phyloP scores from a whole-genome alignment of 176 grass and related monocot species.

The Tillandsia fasciculata region DNA sequence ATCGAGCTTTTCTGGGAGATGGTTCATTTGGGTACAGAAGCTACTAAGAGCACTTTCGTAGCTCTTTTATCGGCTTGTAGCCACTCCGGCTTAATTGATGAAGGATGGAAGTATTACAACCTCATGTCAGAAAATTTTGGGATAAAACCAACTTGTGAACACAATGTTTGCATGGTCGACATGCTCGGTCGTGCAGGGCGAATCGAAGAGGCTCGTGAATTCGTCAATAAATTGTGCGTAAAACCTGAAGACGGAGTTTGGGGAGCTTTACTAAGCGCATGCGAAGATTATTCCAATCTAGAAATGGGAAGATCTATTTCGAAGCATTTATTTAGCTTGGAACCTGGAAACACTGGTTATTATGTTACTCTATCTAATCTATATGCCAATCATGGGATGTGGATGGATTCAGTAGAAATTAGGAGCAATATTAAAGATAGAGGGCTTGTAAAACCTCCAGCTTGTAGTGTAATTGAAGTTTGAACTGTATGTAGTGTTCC shows the following conservation, averaged over 20 bases:
- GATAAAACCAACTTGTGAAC: slow-evolving; percentile 45
- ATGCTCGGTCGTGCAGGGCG: slow-evolving; percentile 61
- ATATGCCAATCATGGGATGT: slow-evolving; percentile 49
- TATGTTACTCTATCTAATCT: slow-evolving; percentile 82
- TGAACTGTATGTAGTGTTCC: neutral
- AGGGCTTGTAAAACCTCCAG: slow-evolving; percentile 45
- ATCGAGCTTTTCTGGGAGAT: slow-evolving; percentile 63
- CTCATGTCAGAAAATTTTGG: slow-evolving; percentile 61
- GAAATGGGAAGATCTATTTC: slow-evolving; percentile 43
- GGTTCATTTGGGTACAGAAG: slow-evolving; percentile 37
- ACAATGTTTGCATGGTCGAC: slow-evolving; percentile 66
- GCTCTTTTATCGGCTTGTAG: slow-evolving; percentile 74
- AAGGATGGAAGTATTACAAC: slow-evolving; percentile 62
- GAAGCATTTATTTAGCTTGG: slow-evolving; percentile 41
- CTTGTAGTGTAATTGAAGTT: slow-evolving; percentile 37
- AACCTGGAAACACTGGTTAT: slow-evolving; percentile 72
- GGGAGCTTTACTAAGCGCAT: slow-evolving; percentile 70
- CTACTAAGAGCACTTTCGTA: slow-evolving; percentile 74
- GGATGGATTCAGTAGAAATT: slow-evolving; percentile 39
- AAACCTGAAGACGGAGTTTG: slow-evolving; percentile 50
- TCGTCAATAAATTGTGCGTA: slow-evolving; percentile 39
- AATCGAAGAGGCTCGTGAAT: slow-evolving; percentile 41
- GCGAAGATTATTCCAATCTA: slow-evolving; percentile 32
- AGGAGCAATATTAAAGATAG: slow-evolving; percentile 44
- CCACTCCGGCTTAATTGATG: slow-evolving; percentile 59